Conservation (phyloP, 2,329 filamentous ascomycete genomes). For the Fusarium sp. region DNA sequence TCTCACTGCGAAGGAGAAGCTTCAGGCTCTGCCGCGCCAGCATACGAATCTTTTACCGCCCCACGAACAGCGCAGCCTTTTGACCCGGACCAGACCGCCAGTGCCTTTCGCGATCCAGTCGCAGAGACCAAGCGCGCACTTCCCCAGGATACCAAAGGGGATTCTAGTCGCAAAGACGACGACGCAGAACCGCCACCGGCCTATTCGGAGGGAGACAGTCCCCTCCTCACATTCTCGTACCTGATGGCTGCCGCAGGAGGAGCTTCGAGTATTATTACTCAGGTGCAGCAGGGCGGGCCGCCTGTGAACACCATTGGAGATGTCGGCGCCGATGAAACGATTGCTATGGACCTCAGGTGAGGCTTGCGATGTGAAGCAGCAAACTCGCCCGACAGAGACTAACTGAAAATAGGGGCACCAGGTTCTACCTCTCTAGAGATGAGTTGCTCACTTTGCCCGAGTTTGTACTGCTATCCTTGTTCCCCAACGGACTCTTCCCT, state of each 20-base stretch:
- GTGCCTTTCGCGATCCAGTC: constrained; percentile 62
- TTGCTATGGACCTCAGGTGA: constrained; percentile 93
- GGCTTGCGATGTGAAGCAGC: constrained; percentile 32
- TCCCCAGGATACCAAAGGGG: constrained; percentile 83
- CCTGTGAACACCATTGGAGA: constrained; percentile 90
- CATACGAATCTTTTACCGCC: constrained; percentile 59
- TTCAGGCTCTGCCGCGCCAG: constrained; percentile 62
- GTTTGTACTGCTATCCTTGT: constrained; percentile 96
- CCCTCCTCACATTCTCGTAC: constrained; percentile 92
- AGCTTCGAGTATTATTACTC: constrained; percentile 98
- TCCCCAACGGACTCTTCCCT: constrained; percentile 97
- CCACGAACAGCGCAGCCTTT: constrained; percentile 51
- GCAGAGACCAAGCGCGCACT: constrained; percentile 88
- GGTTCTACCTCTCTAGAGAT: constrained; percentile 93
- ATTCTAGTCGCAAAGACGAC: constrained; percentile 78
- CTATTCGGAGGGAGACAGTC: constrained; percentile 94
- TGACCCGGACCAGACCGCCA: constrained; percentile 50
- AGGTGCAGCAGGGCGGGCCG: constrained; percentile 94
- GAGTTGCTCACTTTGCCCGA: constrained; percentile 95
- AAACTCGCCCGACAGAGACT: constrained; percentile 22
- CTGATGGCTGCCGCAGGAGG: constrained; percentile 98
- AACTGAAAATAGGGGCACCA: constrained; percentile 76
- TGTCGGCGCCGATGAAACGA: constrained; percentile 91
- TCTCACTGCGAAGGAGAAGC: constrained; percentile 44
- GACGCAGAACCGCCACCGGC: constrained; percentile 95